Evolutionary conservation across 345 rosid species (phyloP).

Genomic region (Viola odorata): DNA sequence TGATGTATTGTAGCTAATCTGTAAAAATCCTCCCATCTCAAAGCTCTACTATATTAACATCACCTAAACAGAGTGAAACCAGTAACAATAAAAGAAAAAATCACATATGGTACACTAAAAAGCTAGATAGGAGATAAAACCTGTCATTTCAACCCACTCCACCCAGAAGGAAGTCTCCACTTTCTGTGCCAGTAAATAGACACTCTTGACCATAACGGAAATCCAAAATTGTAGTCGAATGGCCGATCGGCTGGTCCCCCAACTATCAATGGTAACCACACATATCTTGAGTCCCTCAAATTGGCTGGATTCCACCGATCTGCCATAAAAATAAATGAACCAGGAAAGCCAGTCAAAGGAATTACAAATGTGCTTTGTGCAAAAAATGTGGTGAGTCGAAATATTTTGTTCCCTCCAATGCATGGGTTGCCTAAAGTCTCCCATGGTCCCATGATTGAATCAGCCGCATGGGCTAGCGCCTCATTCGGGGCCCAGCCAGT

Average conservation of each 20-base stretch:
- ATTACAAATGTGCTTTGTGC: conserved; percentile 81
- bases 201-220: conserved; percentile 79
- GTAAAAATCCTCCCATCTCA: not conserved
- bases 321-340: conserved; percentile 76
- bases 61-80: conserved; percentile 24
- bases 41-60: conserved; percentile 18
- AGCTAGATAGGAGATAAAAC: conserved; percentile 2
- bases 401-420: conserved; percentile 74
- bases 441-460: conserved; percentile 90
- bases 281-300: conserved; percentile 75
- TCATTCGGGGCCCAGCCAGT: conserved; percentile 98
- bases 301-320: conserved; percentile 96
- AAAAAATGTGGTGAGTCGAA: conserved; percentile 63
- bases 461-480: conserved; percentile 80
- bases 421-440: conserved; percentile 91
- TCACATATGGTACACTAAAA: conserved; percentile 21
- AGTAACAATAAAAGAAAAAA: conserved; percentile 8
- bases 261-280: conserved; percentile 81
- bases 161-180: conserved; percentile 65
- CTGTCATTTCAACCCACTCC: conserved; percentile 25
- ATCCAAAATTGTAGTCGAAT: conserved; percentile 60
- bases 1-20: not conserved
- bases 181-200: conserved; percentile 89
- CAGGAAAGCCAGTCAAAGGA: conserved; percentile 67
- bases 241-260: conserved; percentile 79